A percentile compares a stretch with the other conserved stretches of the same genome.
Conservation (phyloP, 2,329 filamentous ascomycete genomes). For the Ceratocystis colombiana region DNA sequence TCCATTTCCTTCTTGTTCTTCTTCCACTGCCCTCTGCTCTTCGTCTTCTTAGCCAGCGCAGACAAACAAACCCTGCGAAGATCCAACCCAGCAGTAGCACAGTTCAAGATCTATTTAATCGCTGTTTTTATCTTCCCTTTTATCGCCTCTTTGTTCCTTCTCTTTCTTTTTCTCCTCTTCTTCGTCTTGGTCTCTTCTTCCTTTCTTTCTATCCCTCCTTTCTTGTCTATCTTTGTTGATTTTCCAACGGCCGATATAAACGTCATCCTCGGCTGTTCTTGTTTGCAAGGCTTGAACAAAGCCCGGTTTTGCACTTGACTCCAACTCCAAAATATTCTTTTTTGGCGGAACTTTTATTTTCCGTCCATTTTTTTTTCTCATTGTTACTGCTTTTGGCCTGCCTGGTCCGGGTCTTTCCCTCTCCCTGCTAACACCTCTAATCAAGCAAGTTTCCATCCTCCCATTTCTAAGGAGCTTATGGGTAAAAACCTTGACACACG, state of each 20-base stretch:
- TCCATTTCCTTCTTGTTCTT: background rate
- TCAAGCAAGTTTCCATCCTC: background rate
- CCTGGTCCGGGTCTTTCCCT: background rate
- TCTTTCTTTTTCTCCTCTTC: background rate
- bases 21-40: background rate
- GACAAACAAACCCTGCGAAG: constrained; percentile 5
- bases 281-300: background rate
- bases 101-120: background rate
- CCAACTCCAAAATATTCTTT: background rate
- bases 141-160: background rate
- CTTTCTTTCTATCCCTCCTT: background rate
- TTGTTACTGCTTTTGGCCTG: background rate
- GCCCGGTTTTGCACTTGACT: background rate
- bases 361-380: background rate
- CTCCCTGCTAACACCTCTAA: background rate
- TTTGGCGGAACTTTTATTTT: background rate
- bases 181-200: background rate
- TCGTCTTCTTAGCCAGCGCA: background rate
- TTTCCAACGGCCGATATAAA: constrained; percentile 15
- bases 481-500: background rate
- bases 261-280: constrained; percentile 14
- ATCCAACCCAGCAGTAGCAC: background rate
- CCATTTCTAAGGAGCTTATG: background rate
- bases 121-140: background rate
- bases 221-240: background rate